These are phyloP conservation scores for Secale cereale DNA, from an alignment of 176 grass and related monocot species.

Conservation along the genomic window DNA sequence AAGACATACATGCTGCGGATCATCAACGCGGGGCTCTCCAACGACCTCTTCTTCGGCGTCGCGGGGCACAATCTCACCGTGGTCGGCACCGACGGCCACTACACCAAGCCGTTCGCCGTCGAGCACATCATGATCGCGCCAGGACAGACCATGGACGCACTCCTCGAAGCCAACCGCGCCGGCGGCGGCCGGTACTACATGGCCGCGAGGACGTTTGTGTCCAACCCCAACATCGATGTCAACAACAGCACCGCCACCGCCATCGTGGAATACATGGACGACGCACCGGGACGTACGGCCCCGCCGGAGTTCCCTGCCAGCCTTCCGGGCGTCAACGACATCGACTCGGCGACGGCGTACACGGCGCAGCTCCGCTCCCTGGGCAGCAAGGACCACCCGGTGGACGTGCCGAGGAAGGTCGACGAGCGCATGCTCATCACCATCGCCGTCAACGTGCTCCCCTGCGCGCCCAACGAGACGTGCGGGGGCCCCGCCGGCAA, in stretches of 20 bases:
- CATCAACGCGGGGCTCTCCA: no score
- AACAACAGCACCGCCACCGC: conserved; percentile 21
- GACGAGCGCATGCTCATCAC: conserved; percentile 34
- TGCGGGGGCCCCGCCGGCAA: not conserved
- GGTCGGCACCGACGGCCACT: not conserved
- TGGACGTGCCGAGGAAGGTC: not conserved
- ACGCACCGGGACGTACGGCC: rapidly evolving
- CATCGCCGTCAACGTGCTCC: conserved; percentile 5
- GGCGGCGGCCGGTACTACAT: conserved; percentile 29
- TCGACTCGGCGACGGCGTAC: not conserved
- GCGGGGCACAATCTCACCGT: no score
- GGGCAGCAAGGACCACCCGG: not conserved
- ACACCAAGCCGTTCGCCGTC: conserved; percentile 32
- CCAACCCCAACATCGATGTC: not conserved
- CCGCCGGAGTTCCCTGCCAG: not conserved
- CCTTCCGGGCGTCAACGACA: conserved; percentile 6
- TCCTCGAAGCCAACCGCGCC: not conserved
- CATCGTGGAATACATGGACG: conserved; percentile 19
- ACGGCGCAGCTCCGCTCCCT: not conserved
- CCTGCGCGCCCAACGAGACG: not conserved
- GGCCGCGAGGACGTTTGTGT: not conserved
- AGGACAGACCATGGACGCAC: conserved; percentile 8
- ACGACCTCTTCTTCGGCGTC: no score
- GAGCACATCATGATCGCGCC: conserved; percentile 34
- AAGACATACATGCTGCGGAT: not conserved